Percentiles rank a stretch among this genome's conserved stretches.
phyloP scores from a whole-genome alignment of 805 yeast genomes.

The Ogataea ramenticola region DNA sequence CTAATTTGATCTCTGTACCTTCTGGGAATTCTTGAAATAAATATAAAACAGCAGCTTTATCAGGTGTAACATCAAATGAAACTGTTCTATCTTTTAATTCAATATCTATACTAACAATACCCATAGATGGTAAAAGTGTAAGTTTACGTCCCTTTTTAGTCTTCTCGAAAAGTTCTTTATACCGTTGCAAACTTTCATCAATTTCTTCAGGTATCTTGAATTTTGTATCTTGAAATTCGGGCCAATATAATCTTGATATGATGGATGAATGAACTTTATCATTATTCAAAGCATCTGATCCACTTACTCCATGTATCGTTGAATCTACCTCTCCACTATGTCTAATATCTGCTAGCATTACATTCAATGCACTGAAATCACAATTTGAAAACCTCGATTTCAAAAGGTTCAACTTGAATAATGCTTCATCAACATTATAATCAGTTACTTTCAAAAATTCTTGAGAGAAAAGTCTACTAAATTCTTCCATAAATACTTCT shows the following conservation, averaged over 20 bases:
- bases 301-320: slow-evolving; percentile 21
- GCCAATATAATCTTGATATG: slow-evolving; percentile 81
- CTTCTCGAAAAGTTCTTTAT: slow-evolving; percentile 32
- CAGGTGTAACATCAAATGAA: slow-evolving; percentile 52
- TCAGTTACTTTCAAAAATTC: slow-evolving; percentile 38
- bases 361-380: slow-evolving; percentile 64
- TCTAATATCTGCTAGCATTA: slow-evolving; percentile 72
- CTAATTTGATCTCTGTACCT: slow-evolving; percentile 18
- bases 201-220: slow-evolving; percentile 44
- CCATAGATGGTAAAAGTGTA: slow-evolving; percentile 49
- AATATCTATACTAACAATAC: slow-evolving; percentile 55
- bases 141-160: slow-evolving; percentile 54
- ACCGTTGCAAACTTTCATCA: slow-evolving; percentile 33
- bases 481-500: slow-evolving; percentile 57
- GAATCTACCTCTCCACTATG: slow-evolving; percentile 45
- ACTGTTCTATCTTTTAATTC: slow-evolving; percentile 36
- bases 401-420: slow-evolving; percentile 41
- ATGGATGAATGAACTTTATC: slow-evolving; percentile 46
- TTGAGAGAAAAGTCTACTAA: slow-evolving; percentile 52
- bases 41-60: slow-evolving; percentile 53
- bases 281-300: slow-evolving; percentile 7
- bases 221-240: slow-evolving; percentile 37
- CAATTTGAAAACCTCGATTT: slow-evolving; percentile 60
- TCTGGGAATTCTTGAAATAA: slow-evolving; percentile 18
- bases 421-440: slow-evolving; percentile 33